A percentile compares a stretch with the other conserved stretches of the same genome.
These are phyloP conservation scores for Musa troglodytarum DNA, from an alignment of 176 grass and related monocot genomes.

Conservation along the genomic window DNA sequence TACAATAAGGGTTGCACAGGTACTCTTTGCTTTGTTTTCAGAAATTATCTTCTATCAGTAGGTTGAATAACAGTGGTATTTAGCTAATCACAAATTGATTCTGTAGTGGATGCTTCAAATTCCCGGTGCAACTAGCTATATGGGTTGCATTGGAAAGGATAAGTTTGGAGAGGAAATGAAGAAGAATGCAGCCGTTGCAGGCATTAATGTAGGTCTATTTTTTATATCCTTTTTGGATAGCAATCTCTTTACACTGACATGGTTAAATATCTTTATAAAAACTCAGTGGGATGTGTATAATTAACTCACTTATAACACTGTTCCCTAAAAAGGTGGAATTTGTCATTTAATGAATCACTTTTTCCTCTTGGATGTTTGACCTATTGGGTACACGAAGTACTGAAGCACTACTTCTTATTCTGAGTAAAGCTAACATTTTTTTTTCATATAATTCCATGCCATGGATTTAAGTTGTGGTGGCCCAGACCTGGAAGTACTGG, in stretches of 20 bases:
- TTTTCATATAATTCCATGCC: neutral
- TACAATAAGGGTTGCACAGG: slow-evolving; percentile 95
- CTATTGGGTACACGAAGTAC: neutral
- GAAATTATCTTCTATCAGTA: neutral
- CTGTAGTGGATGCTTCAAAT: slow-evolving; percentile 96
- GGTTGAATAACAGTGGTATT: neutral
- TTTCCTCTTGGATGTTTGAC: neutral
- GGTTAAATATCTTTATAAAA: slow-evolving; percentile 4
- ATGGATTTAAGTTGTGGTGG: neutral
- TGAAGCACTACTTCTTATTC: neutral
- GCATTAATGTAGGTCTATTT: slow-evolving; percentile 65
- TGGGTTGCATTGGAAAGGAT: slow-evolving; percentile 93
- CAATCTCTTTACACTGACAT: neutral
- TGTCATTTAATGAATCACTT: neutral
- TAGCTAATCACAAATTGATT: slow-evolving; percentile 12
- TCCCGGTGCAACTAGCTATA: slow-evolving; percentile 87
- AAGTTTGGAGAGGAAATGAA: slow-evolving; percentile 99
- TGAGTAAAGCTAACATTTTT: neutral
- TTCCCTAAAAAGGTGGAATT: neutral
- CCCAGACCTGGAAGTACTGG: neutral
- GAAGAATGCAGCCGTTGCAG: slow-evolving; percentile 56
- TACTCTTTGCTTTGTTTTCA: slow-evolving; percentile 18
- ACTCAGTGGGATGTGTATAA: neutral
- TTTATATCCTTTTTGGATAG: neutral
- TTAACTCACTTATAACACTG: neutral